Base-by-base conservation (phyloP, 2,329 filamentous ascomycete species). In the Fusarium sp. region DNA sequence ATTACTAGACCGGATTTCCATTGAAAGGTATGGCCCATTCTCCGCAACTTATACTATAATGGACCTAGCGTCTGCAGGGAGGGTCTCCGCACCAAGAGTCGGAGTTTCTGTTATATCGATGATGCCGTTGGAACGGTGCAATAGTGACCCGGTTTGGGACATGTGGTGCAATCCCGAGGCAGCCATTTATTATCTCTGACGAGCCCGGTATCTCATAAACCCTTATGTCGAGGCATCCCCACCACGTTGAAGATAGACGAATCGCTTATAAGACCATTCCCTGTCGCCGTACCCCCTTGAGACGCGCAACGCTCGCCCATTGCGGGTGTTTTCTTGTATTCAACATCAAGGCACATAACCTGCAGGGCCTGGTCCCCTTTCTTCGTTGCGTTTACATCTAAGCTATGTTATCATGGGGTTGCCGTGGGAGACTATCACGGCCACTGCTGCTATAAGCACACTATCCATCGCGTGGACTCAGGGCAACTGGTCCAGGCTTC, bases 401-500 rank as follows among this genome's bases (percentile, higher is more conserved):
- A 36, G 11, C 41, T 48, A 8, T 21, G 25, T 25, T 25, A 45
- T 50, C 48, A 76, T 76, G 74, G 63, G 56, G 25, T 40, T 71
- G 37, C 69, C 68, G 21, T 72, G 66, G 72, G 55, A 70, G 41
- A 61, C 42, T 21, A 70, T 76, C 63, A 66, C 75, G 10, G 67
- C 55, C 25, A 53, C 53, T 31, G 72, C 75, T 37, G 52, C 79
- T 37, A 46, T 65, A n/a, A 67, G 65, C 51, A 66, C 70, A 31
- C 41, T 69, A 40, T 50, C 67, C 21, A 55, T 73, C 37, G 63
- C 66, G 21, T 70, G 60, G 54, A 53, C 46, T 18, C 62, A 59
- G 33, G 57, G 60, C n/a, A 63, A 54, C 33, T 70, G 76, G 75
- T 79, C 79, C 11, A 73, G 67, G 21, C 56, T 65, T 10, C 52